Evolutionary conservation across 768 basidiomycete species (phyloP).

Genomic region (Naematelia encephala): DNA sequence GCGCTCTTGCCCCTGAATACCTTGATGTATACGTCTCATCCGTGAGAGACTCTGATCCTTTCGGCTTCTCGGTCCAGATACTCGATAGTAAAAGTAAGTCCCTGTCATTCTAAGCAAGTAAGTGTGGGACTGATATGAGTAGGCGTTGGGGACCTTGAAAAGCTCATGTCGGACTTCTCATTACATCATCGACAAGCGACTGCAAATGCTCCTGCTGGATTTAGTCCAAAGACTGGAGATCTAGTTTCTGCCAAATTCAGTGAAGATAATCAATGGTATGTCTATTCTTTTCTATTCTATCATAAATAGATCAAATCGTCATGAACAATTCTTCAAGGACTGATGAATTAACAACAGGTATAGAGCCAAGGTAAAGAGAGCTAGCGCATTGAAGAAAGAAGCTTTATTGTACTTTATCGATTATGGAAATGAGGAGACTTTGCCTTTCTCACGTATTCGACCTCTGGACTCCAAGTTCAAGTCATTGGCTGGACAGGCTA

Average conservation of each 20-base stretch:
- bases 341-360: constrained; percentile 54
- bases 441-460: constrained; percentile 71
- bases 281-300: not conserved
- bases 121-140: not conserved
- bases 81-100: constrained; percentile 78
- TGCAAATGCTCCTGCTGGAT: constrained; percentile 60
- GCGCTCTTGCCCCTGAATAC: constrained; percentile 71
- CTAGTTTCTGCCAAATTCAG: constrained; percentile 93
- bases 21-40: constrained; percentile 90
- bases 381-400: constrained; percentile 85
- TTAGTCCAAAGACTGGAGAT: constrained; percentile 78
- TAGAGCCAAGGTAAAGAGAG: constrained; percentile 81
- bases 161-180: constrained; percentile 91
- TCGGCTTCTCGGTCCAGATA: constrained; percentile 88
- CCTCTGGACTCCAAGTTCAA: constrained; percentile 89
- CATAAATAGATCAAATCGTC: not conserved
- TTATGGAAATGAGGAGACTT: constrained; percentile 81
- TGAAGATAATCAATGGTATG: constrained; percentile 71
- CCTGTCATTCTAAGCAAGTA: not conserved
- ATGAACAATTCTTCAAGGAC: too few relatives aligned
- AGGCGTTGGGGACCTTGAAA: constrained; percentile 90
- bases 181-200: constrained; percentile 71
- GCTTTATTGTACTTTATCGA: constrained; percentile 89
- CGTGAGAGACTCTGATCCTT: constrained; percentile 61
- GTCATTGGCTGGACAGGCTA: constrained; percentile 84